Conservation (phyloP, 805 yeast species). For the Ogataea pignaliae region DNA sequence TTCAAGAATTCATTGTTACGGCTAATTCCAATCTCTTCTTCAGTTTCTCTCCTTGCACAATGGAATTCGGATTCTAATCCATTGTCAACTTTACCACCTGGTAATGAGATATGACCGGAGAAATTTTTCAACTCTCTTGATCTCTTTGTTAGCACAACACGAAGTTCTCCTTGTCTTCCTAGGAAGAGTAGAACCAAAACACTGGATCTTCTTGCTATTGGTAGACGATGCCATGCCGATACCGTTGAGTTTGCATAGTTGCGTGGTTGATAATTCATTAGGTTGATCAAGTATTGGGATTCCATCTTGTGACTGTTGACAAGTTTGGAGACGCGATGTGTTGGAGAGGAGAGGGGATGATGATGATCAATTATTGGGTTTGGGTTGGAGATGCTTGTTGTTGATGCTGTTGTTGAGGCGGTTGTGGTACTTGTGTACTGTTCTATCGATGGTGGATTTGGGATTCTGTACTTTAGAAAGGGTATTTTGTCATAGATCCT, state of each 20-base stretch:
- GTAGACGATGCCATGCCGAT: constrained; percentile 62
- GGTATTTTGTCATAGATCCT: constrained; percentile 14
- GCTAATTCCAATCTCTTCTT: constrained; percentile 80
- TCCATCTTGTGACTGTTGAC: constrained; percentile 28
- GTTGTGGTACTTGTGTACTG: not conserved
- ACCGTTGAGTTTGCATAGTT: constrained; percentile 29
- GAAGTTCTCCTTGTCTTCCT: constrained; percentile 67
- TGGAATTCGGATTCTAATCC: constrained; percentile 62
- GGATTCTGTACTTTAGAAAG: constrained; percentile 18
- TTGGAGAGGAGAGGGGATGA: not conserved
- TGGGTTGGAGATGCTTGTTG: no score
- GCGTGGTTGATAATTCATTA: constrained; percentile 30
- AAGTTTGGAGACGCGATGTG: constrained; percentile 9
- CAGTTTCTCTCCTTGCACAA: constrained; percentile 77
- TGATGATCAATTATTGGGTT: not conserved
- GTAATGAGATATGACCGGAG: constrained; percentile 88
- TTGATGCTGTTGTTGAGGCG: no score
- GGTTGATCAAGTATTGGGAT: constrained; percentile 31
- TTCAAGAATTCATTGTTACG: constrained; percentile 40
- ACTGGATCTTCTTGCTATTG: constrained; percentile 67
- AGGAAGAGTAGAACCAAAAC: constrained; percentile 72
- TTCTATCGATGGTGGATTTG: constrained; percentile 18
- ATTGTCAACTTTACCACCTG: constrained; percentile 88
- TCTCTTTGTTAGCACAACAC: constrained; percentile 77
- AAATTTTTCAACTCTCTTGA: constrained; percentile 65